Evolutionary conservation across 352 stramenopile species (phyloP).

Genomic region (Albugo candida): DNA sequence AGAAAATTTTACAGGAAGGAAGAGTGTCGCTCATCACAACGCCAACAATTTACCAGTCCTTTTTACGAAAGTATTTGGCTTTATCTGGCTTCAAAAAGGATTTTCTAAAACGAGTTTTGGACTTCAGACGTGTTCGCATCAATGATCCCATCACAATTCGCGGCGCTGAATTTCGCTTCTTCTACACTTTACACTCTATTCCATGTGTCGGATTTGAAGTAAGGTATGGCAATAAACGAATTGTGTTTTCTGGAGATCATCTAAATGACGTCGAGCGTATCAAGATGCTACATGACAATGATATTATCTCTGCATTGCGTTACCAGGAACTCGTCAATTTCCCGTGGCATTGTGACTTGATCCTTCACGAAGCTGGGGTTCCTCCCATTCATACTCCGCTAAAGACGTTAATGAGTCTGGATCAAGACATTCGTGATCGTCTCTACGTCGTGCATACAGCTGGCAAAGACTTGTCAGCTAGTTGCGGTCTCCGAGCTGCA

Average conservation of each 20-base stretch:
- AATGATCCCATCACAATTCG: slow-evolving; percentile 88
- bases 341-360: slow-evolving; percentile 84
- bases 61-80: slow-evolving; percentile 91
- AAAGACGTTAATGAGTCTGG: slow-evolving; percentile 81
- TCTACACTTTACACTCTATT: slow-evolving; percentile 92
- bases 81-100: slow-evolving; percentile 81
- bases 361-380: slow-evolving; percentile 88
- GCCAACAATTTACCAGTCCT: slow-evolving; percentile 91
- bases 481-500: slow-evolving; percentile 67
- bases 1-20: slow-evolving; percentile 90
- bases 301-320: slow-evolving; percentile 67
- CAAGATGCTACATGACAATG: slow-evolving; percentile 50
- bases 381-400: slow-evolving; percentile 91
- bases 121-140: slow-evolving; percentile 82
- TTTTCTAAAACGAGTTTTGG: slow-evolving; percentile 83
- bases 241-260: slow-evolving; percentile 92
- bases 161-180: slow-evolving; percentile 89
- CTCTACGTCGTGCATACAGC: slow-evolving; percentile 92
- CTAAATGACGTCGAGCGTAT: slow-evolving; percentile 90
- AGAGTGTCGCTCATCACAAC: slow-evolving; percentile 90
- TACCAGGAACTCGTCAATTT: slow-evolving; percentile 86
- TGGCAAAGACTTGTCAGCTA: slow-evolving; percentile 52
- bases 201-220: slow-evolving; percentile 90
- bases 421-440: slow-evolving; percentile 74
- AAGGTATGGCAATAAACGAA: slow-evolving; percentile 84